phyloP scores from a whole-genome alignment of 176 grass and related monocot species.

The Cenchrus americanus region DNA sequence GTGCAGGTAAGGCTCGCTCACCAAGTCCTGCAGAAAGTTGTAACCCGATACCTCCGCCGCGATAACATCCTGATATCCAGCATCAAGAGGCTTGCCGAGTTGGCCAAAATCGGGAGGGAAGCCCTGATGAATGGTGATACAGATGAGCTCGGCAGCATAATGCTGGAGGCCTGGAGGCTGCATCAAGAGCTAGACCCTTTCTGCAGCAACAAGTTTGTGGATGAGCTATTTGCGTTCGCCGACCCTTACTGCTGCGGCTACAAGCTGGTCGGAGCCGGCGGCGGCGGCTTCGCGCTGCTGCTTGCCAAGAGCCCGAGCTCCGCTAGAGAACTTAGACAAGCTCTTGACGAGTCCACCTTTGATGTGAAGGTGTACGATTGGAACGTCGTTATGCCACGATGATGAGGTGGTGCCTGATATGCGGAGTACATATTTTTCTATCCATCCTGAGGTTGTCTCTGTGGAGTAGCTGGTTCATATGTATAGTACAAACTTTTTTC shows the following conservation, averaged over 20 bases:
- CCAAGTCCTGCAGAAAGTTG: slow-evolving; percentile 89
- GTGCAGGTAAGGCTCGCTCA: slow-evolving; percentile 79
- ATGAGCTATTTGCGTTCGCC: slow-evolving; percentile 74
- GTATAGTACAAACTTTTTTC: background rate
- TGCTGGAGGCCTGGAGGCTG: slow-evolving; percentile 84
- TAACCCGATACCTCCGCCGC: slow-evolving; percentile 68
- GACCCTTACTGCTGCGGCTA: slow-evolving; percentile 86
- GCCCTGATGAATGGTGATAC: slow-evolving; percentile 76
- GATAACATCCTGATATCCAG: slow-evolving; percentile 86
- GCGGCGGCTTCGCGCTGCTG: slow-evolving; percentile 78
- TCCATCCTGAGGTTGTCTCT: background rate
- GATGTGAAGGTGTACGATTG: slow-evolving; percentile 77
- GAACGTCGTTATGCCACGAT: slow-evolving; percentile 54
- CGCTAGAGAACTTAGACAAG: slow-evolving; percentile 47
- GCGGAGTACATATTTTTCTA: background rate
- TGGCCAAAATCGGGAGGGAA: slow-evolving; percentile 79
- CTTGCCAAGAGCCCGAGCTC: slow-evolving; percentile 54
- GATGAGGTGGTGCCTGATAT: background rate
- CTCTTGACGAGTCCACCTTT: slow-evolving; percentile 54
- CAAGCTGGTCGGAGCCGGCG: slow-evolving; percentile 89
- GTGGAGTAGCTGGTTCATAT: background rate
- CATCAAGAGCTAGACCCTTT: slow-evolving; percentile 92
- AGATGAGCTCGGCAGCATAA: slow-evolving; percentile 71
- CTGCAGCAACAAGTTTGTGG: slow-evolving; percentile 85
- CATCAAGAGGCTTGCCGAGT: slow-evolving; percentile 75